Percentiles rank a stretch among this genome's conserved stretches.
Evolutionary conservation across 2,329 filamentous ascomycete species (phyloP).

Genomic region (Colletotrichum sp.): DNA sequence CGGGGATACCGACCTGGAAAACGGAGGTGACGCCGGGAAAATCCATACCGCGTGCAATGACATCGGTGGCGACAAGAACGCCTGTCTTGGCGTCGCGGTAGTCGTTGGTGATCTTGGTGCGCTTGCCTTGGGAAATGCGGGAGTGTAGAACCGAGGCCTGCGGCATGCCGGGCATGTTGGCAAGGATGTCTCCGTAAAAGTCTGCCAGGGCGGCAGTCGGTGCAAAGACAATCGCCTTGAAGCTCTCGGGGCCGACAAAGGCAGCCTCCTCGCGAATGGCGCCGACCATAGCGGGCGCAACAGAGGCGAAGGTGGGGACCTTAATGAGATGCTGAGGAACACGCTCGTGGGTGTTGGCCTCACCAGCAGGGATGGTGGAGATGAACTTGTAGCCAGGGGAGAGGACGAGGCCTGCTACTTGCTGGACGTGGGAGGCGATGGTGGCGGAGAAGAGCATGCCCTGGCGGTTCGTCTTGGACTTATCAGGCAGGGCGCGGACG

Average conservation of each 20-base stretch:
- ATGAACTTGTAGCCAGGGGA: conserved; percentile 78
- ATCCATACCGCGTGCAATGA: conserved; percentile 75
- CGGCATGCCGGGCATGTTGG: conserved; percentile 42
- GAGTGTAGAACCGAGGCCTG: conserved; percentile 53
- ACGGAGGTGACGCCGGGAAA: conserved; percentile 73
- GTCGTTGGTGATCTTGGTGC: conserved; percentile 65
- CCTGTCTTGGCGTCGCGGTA: conserved; percentile 56
- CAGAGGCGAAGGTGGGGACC: conserved; percentile 72
- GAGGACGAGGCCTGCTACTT: conserved; percentile 73
- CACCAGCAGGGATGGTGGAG: conserved; percentile 77
- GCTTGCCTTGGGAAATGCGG: conserved; percentile 54
- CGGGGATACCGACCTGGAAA: conserved; percentile 66
- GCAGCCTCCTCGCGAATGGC: conserved; percentile 53
- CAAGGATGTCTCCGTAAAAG: conserved; percentile 53
- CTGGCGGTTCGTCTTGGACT: conserved; percentile 62
- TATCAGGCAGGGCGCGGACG: conserved; percentile 70
- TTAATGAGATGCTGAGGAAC: conserved; percentile 76
- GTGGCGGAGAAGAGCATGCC: conserved; percentile 89
- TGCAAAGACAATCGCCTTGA: conserved; percentile 88
- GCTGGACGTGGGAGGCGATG: conserved; percentile 78
- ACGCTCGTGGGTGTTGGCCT: conserved; percentile 76
- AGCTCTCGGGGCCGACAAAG: conserved; percentile 47
- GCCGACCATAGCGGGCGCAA: conserved; percentile 64
- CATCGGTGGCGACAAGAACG: conserved; percentile 72
- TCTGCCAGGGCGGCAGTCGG: conserved; percentile 61